These are phyloP conservation scores for Biscogniauxia mediterranea DNA, from an alignment of 2,329 filamentous ascomycete species.

Conservation along the genomic window DNA sequence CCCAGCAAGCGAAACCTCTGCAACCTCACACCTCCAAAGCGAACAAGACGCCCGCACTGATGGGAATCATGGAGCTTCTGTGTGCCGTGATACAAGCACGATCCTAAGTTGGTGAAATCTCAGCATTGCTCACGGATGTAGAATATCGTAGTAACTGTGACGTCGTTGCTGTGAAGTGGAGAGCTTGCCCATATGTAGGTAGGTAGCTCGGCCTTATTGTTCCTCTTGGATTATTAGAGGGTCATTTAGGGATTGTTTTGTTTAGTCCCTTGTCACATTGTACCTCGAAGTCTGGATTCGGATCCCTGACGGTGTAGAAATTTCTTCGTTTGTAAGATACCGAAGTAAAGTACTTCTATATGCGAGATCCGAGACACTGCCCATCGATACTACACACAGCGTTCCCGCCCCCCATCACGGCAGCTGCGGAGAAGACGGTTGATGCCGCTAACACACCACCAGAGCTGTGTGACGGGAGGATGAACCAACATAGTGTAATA, in stretches of 20 bases:
- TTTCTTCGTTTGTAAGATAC: background rate
- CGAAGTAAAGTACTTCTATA: background rate
- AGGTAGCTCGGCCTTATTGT: background rate
- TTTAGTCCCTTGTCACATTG: background rate
- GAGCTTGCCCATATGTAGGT: background rate
- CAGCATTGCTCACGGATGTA: background rate
- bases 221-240: background rate
- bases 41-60: background rate
- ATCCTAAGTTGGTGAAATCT: background rate
- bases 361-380: background rate
- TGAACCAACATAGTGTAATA: background rate
- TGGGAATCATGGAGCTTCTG: background rate
- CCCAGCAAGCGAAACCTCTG: background rate
- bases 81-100: background rate
- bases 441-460: constrained; percentile 18
- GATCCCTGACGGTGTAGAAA: background rate
- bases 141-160: background rate
- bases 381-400: constrained; percentile 8
- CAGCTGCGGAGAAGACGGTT: constrained; percentile 15
- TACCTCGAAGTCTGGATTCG: background rate
- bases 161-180: background rate
- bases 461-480: constrained; percentile 13
- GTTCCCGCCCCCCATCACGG: constrained; percentile 11
- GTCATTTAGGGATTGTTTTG: background rate
- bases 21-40: background rate